Evolutionary conservation across 495 filamentous ascomycete genomes (phyloP), one percentile per base, ranked within the genome.

Genomic region (Penicillium antarcticum): DNA sequence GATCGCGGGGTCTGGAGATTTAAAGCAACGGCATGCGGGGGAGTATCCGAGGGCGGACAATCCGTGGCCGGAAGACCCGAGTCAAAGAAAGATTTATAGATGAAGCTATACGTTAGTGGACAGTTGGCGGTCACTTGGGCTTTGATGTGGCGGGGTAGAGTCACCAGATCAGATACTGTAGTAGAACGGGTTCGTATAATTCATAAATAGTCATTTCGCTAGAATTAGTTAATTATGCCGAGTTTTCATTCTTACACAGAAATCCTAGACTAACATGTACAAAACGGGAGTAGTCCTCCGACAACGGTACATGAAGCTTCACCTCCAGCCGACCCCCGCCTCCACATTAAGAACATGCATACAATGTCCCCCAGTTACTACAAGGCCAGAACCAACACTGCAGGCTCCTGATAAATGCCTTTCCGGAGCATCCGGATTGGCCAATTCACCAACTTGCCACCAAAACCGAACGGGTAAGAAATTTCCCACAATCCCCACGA

Each of bases 401-500:
- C 13, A 33, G n/a, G 13, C 1, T 8, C 26, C 42, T 55, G 47
- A 42, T 58, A 52, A 61, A 54, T 47, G 0, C 29, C 46, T 49
- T 58, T 51, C 57, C 54, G 52, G 44, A 8, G 29, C n/a, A 42
- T 41, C 40, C 48, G 44, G 41, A 57, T 57, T 60, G 56, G 48
- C 32, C 26, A 8, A 33, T 16, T 23, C 12, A 1, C 11, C 13
- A 13, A 9, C 12, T 58, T 36, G 51, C 52, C 51, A 58, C 49
- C 16, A 4, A 35, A 18, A 24, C 13, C 17, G 26, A 4, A 35
- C 59, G 62, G 62, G 31, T 62, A 65, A 62, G 38, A 53, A 36
- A 34, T 65, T 55, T 55, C 41, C 62, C 62, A 51, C 55, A 35
- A 42, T 62, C 61, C 56, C 58, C 61, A 62, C 61, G 38, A 6